Percentiles rank a stretch among this genome's conserved stretches.
Evolutionary conservation across 345 rosid genomes (phyloP).

Genomic region (Salix exigua): DNA sequence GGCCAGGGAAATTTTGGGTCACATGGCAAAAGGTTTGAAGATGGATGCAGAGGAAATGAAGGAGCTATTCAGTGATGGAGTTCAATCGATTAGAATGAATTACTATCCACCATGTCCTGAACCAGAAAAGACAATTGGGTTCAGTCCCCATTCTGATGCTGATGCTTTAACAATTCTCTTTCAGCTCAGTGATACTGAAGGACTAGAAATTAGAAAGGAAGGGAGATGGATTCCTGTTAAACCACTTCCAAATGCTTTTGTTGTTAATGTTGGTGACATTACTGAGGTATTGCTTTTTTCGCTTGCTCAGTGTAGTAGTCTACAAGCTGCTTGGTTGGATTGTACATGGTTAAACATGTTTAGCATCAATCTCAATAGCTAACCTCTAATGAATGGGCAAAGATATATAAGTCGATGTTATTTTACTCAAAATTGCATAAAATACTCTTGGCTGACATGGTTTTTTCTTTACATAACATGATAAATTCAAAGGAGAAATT

Average conservation of each 20-base stretch:
- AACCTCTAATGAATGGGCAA: too few relatives aligned
- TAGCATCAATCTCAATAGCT: too few relatives aligned
- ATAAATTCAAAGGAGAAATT: too few relatives aligned
- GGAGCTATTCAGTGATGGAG: conserved; percentile 36
- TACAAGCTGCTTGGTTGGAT: too few relatives aligned
- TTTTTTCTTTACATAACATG: too few relatives aligned
- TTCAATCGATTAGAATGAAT: conserved; percentile 49
- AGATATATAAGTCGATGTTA: too few relatives aligned
- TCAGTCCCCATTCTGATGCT: conserved; percentile 40
- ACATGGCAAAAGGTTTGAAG: conserved; percentile 38
- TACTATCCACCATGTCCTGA: conserved; percentile 54
- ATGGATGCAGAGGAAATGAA: conserved; percentile 47
- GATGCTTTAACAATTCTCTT: conserved; percentile 21
- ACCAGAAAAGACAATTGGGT: conserved; percentile 41
- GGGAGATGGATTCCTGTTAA: conserved; percentile 16
- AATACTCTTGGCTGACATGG: too few relatives aligned
- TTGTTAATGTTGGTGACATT: conserved; percentile 24
- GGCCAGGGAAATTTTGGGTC: conserved; percentile 32
- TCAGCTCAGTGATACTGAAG: conserved; percentile 21
- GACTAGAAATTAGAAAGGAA: conserved; percentile 15
- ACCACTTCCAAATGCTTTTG: conserved; percentile 25
- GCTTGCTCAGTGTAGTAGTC: too few relatives aligned
- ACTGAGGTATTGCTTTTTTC: conserved; percentile 5
- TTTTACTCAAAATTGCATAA: too few relatives aligned
- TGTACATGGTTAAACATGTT: too few relatives aligned